Percentiles rank a stretch among this genome's conserved stretches.
phyloP scores from a whole-genome alignment of 768 basidiomycete species.

The Pulveroboletus sp. region DNA sequence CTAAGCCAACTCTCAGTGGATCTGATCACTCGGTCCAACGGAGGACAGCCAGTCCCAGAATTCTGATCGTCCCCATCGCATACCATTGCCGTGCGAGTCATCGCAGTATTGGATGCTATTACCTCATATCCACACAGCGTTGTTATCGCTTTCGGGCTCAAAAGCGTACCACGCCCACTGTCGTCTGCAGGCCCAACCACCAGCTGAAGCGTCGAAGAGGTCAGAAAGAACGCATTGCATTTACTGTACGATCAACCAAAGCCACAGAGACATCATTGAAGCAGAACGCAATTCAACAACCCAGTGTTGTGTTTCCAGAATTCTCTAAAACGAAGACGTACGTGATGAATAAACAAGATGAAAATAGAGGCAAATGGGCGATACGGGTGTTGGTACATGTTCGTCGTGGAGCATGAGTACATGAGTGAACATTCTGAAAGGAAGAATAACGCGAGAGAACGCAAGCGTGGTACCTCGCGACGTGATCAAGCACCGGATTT shows the following conservation, averaged over 20 bases:
- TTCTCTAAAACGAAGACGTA: slow-evolving; percentile 1
- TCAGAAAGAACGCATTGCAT: slow-evolving; percentile 2
- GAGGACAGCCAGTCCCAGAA: background rate
- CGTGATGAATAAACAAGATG: background rate
- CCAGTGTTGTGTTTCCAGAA: slow-evolving; percentile 21
- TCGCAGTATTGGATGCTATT: background rate
- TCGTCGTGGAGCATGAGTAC: slow-evolving; percentile 13
- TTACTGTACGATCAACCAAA: slow-evolving; percentile 1
- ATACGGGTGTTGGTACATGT: slow-evolving; percentile 24
- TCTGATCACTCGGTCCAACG: background rate
- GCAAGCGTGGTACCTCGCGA: background rate
- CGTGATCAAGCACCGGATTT: slow-evolving; percentile 22
- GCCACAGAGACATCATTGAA: too few relatives aligned
- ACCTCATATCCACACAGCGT: too few relatives aligned
- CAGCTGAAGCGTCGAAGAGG: background rate
- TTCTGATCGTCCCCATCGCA: background rate
- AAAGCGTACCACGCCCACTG: background rate
- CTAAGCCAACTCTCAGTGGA: too few relatives aligned
- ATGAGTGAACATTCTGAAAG: slow-evolving; percentile 1
- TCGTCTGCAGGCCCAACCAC: too few relatives aligned
- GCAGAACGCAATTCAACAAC: slow-evolving; percentile 18
- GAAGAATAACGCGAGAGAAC: background rate
- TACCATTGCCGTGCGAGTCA: background rate
- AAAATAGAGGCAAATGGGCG: background rate
- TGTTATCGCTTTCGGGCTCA: background rate